Base-by-base conservation (phyloP, 768 basidiomycete genomes). In the Tricholoma hemisulphureum region DNA sequence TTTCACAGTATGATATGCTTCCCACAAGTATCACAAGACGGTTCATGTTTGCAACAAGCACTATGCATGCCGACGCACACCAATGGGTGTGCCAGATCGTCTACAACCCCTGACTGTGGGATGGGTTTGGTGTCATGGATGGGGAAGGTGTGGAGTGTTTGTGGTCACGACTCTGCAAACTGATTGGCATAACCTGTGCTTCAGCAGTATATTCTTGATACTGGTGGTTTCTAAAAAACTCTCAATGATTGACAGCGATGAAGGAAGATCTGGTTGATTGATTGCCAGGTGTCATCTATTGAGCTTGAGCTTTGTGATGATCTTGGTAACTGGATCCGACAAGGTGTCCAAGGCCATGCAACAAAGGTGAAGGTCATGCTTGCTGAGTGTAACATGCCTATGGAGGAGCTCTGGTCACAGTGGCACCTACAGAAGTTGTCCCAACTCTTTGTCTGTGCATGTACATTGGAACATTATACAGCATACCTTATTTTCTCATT, bases 21-120 rank as follows among this genome's bases (percentile, higher is more conserved):
- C 57, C 65, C 0, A 16, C 26, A 0, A 49, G 57, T 28, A 53
- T 74, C 23, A 32, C 35, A 0, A 28, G 50, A 2, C 64, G 73
- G 0, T 3, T 78, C 5, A 14, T 35, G 0, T 75, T 74, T 45
- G 69, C 67, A 0, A 74, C 73, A 0, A 71, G 69, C 6, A n/a
- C n/a, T n/a, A n/a, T n/a, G 70, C 78, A 80, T 58, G 73, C 74
- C 0, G 75, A 75, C 52, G 71, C 69, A 4, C 76, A 77, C 48
- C 65, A 75, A 45, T 76, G 72, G 74, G 58, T 69, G 28, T 75
- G 74, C 51, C 73, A 75, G 55, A 53, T 76, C 0, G n/a, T n/a
- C n/a, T n/a, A n/a, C n/a, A n/a, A n/a, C n/a, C n/a, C n/a, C n/a
- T n/a, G n/a, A n/a, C n/a, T 73, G 7, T 46, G 64, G 1, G 21